These are phyloP conservation scores for Apocynum venetum DNA, from an alignment of 257 asterid species.

Conservation along the genomic window DNA sequence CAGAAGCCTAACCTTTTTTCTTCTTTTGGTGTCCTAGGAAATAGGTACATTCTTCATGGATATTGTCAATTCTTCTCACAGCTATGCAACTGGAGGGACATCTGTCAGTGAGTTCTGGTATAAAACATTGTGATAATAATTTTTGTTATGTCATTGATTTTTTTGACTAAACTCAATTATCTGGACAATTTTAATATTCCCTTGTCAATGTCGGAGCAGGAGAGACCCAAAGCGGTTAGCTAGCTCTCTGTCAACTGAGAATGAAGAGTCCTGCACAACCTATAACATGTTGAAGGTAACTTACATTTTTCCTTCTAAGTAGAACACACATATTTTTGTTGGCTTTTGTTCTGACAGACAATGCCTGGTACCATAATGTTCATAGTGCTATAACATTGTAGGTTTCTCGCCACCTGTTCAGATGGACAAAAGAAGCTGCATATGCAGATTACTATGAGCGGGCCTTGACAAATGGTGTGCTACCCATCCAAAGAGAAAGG, in stretches of 20 bases:
- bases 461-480: slow-evolving; percentile 82
- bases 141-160: neutral
- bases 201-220: slow-evolving; percentile 36
- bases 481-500: slow-evolving; percentile 82
- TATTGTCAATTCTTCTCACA: slow-evolving; percentile 75
- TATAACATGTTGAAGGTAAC: slow-evolving; percentile 91
- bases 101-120: slow-evolving; percentile 74
- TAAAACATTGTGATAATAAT: neutral
- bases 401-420: slow-evolving; percentile 82
- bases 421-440: slow-evolving; percentile 87
- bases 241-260: slow-evolving; percentile 48
- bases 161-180: neutral
- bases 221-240: slow-evolving; percentile 73
- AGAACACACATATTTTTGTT: neutral
- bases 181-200: neutral
- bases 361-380: neutral
- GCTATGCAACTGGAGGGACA: slow-evolving; percentile 97
- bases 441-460: slow-evolving; percentile 92
- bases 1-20: neutral
- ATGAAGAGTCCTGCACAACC: slow-evolving; percentile 89
- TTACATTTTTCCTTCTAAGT: neutral
- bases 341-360: neutral
- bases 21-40: slow-evolving; percentile 48
- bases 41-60: slow-evolving; percentile 75
- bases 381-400: slow-evolving; percentile 11